phyloP scores from a whole-genome alignment of 2,329 filamentous ascomycete genomes.

The Rhinocladiella mackenziei region DNA sequence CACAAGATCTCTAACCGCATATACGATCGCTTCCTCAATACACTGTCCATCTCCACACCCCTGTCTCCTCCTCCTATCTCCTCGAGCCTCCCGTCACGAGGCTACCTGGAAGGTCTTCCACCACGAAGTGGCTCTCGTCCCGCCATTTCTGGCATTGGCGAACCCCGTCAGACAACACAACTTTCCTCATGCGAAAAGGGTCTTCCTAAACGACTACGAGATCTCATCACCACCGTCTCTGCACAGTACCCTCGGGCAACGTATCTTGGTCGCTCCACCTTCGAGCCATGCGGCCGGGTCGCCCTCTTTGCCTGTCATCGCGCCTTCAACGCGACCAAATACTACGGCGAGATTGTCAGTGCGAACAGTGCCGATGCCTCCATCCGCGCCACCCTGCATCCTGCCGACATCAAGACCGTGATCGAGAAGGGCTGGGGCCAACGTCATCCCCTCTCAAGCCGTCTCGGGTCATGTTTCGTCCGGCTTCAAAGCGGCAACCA shows the following conservation, averaged over 20 bases:
- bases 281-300: conserved; percentile 14
- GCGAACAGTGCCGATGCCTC: conserved; percentile 13
- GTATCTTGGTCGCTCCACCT: conserved; percentile 24
- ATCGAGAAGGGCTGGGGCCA: conserved; percentile 77
- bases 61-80: conserved; percentile 8
- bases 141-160: conserved; percentile 10
- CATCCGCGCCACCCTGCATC: conserved; percentile 54
- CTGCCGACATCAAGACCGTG: conserved; percentile 68
- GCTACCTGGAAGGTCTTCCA: conserved; percentile 21
- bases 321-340: conserved; percentile 20
- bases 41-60: conserved; percentile 16
- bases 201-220: conserved; percentile 12
- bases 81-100: conserved; percentile 8
- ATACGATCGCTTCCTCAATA: conserved; percentile 10
- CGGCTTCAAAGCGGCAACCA: conserved; percentile 1
- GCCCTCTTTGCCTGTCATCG: conserved; percentile 22
- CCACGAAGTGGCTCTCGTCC: conserved; percentile 16
- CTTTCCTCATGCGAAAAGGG: conserved; percentile 14
- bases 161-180: conserved; percentile 15
- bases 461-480: conserved; percentile 13
- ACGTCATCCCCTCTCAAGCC: conserved; percentile 47
- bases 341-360: conserved; percentile 23
- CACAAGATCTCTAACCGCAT: background rate
- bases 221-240: conserved; percentile 13
- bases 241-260: conserved; percentile 12